Percentiles rank a stretch among this genome's conserved stretches.
These are phyloP conservation scores for Suhomyces vadensis DNA, from an alignment of 805 yeast genomes.

Conservation along the genomic window DNA sequence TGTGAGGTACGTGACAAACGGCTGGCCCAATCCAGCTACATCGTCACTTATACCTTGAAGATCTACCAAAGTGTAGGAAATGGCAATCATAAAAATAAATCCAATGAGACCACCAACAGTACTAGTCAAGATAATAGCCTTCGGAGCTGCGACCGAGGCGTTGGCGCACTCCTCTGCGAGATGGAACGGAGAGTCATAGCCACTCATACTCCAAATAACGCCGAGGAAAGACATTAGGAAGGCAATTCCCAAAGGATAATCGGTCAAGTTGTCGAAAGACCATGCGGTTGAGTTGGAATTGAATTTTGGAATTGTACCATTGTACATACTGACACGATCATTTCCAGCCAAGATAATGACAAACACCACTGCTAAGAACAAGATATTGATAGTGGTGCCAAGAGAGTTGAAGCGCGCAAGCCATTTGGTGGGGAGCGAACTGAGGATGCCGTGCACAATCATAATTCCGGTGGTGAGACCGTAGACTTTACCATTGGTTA, in stretches of 20 bases:
- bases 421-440: slow-evolving; percentile 56
- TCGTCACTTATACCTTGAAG: slow-evolving; percentile 47
- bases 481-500: slow-evolving; percentile 51
- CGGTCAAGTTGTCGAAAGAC: slow-evolving; percentile 57
- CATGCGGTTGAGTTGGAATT: slow-evolving; percentile 53
- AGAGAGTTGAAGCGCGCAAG: slow-evolving; percentile 51
- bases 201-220: slow-evolving; percentile 73
- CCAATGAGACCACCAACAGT: slow-evolving; percentile 57
- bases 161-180: slow-evolving; percentile 71
- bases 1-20: slow-evolving; percentile 54
- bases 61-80: slow-evolving; percentile 60
- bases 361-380: slow-evolving; percentile 52
- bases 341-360: slow-evolving; percentile 56
- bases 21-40: slow-evolving; percentile 55
- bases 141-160: slow-evolving; percentile 65
- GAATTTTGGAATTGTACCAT: slow-evolving; percentile 44
- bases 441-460: slow-evolving; percentile 46
- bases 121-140: slow-evolving; percentile 62
- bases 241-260: slow-evolving; percentile 63
- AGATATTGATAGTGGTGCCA: slow-evolving; percentile 51
- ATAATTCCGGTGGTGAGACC: slow-evolving; percentile 55
- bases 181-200: slow-evolving; percentile 75
- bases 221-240: slow-evolving; percentile 58
- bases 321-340: slow-evolving; percentile 35
- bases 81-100: slow-evolving; percentile 57